Base-by-base conservation (phyloP, 129 eudicot species). In the Pulicaria dysenterica region DNA sequence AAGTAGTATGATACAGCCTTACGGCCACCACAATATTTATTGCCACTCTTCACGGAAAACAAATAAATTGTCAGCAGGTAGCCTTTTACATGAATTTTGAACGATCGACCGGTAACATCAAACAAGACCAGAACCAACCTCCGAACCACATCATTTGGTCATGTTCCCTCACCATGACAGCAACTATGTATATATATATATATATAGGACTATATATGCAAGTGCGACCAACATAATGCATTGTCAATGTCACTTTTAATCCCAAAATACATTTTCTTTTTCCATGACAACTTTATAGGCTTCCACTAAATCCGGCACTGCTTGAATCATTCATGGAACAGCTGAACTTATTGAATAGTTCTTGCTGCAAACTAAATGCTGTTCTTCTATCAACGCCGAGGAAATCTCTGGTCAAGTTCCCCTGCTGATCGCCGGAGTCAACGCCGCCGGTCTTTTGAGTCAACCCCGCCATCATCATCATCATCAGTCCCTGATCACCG, bases 341-440 rank as follows among this genome's bases (percentile, higher is more conserved):
- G 15, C 65, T 85, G 31, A 86, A 86, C 54, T 86, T 88, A 3
- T 86, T 88, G 4, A 64, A 78, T 8, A 88, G 41, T 73, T 88
- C 91, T 76, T 86, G 83, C 45, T 78, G 89, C 74, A 85, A 61
- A 56, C 73, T 65, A 59, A 72, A 78, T 0, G 57, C 58, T 42
- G 87, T 62, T 37, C 84, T 67, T 8, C 84, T 91, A 59, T 89
- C 91, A 2, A 91, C 91, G 0, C 97, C 97, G 34, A 91, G 93
- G 74, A 91, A 91, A 83, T 91, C 97, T 68, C 97, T 78, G 0
- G 97, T 91, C 60, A 85, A 69, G n/a, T 81, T 68, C 19, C 84
- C 88, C 31, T 24, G 31, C 31, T 24, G 31, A 34, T 81, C 85
- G 7, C 62, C 73, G 45, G 69, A 72, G 48, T 72, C 68, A 16